A percentile compares a stretch with the other conserved stretches of the same genome.
Evolutionary conservation across 306 rosid species (phyloP).

Genomic region (Pueraria montana): DNA sequence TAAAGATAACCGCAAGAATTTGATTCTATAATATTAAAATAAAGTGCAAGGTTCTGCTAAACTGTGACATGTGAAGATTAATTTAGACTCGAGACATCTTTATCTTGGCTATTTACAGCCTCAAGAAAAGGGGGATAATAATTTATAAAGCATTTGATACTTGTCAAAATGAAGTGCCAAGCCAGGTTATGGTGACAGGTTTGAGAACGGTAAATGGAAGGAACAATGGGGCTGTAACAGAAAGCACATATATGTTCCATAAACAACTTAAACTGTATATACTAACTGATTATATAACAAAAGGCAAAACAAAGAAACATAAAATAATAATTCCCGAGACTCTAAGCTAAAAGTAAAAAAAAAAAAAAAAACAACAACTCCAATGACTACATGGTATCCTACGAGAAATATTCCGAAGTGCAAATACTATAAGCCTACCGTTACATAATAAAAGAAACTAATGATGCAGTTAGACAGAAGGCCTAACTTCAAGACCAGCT

Average conservation of each 20-base stretch:
- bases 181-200: neutral
- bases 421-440: neutral
- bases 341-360: neutral
- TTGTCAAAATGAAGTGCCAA: neutral
- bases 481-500: conserved; percentile 43
- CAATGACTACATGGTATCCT: neutral
- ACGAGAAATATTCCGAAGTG: neutral
- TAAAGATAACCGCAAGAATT: conserved; percentile 12
- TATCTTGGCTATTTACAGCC: neutral
- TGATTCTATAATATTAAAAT: neutral
- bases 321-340: neutral
- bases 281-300: neutral
- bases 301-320: conserved; percentile 3
- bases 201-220: neutral
- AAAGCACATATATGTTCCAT: neutral
- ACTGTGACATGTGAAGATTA: conserved; percentile 10
- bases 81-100: neutral
- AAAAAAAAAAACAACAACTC: neutral
- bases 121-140: neutral
- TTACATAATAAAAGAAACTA: neutral
- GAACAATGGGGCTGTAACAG: neutral
- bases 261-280: neutral
- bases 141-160: conserved; percentile 21
- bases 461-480: conserved; percentile 40
- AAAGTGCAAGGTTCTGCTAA: conserved; percentile 28